A percentile compares a stretch with the other conserved stretches of the same genome.
These are phyloP conservation scores for Myxozyma geophila DNA, from an alignment of 805 yeast species.

Conservation along the genomic window DNA sequence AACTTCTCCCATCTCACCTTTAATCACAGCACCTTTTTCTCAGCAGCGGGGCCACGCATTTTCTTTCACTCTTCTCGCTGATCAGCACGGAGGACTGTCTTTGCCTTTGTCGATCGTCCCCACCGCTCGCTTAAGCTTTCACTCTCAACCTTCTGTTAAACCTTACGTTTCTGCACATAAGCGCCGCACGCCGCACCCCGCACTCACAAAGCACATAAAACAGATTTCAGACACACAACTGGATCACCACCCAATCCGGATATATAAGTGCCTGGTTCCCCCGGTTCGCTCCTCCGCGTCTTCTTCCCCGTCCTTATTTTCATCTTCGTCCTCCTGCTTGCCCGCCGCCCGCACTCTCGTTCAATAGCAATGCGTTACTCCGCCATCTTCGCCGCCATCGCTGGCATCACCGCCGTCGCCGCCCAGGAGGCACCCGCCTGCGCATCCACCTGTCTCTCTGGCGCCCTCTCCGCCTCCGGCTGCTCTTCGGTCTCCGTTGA, in stretches of 20 bases:
- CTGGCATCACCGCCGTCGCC: constrained; percentile 6
- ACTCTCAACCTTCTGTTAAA: background rate
- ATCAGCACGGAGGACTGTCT: background rate
- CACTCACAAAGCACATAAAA: background rate
- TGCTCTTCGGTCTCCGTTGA: constrained; percentile 27
- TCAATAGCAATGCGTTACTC: background rate
- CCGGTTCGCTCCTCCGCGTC: background rate
- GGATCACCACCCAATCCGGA: too few relatives aligned
- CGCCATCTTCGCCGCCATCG: constrained; percentile 12
- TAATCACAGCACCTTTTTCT: too few relatives aligned
- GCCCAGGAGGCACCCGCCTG: constrained; percentile 33
- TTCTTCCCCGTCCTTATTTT: background rate
- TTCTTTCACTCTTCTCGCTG: too few relatives aligned
- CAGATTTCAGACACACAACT: too few relatives aligned
- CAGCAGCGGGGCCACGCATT: too few relatives aligned
- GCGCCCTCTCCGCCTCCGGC: constrained; percentile 27
- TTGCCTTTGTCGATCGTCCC: background rate
- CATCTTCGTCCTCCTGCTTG: background rate
- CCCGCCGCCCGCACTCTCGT: background rate
- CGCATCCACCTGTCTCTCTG: constrained; percentile 28
- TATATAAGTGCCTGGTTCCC: background rate
- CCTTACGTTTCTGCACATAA: background rate
- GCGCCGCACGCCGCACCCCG: constrained; percentile 5
- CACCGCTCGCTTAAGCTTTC: too few relatives aligned
- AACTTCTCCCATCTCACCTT: background rate